Evolutionary conservation across 2,329 filamentous ascomycete genomes (phyloP).

Genomic region (Cadophora sp.): DNA sequence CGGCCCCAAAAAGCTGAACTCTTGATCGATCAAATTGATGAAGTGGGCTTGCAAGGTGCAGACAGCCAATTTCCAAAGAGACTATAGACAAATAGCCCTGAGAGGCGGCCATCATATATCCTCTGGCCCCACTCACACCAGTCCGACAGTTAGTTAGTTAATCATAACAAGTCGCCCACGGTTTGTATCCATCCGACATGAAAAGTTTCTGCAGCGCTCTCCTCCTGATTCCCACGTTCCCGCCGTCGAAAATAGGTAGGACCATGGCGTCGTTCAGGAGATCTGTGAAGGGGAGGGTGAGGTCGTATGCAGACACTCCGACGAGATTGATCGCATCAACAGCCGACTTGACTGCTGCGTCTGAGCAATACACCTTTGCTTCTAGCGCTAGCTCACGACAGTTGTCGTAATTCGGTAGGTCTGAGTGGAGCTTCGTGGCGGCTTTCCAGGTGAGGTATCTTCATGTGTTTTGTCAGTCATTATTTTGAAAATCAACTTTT

Average conservation of each 20-base stretch:
- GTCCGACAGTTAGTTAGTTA: not conserved
- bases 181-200: slow-evolving; percentile 50
- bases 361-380: slow-evolving; percentile 58
- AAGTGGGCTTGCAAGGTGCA: no score
- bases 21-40: no score
- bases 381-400: slow-evolving; percentile 53
- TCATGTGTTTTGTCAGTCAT: not conserved
- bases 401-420: slow-evolving; percentile 44
- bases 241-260: slow-evolving; percentile 57
- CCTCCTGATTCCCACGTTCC: slow-evolving; percentile 58
- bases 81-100: no score
- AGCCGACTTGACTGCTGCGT: slow-evolving; percentile 54
- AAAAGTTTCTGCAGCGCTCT: slow-evolving; percentile 55
- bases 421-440: slow-evolving; percentile 39
- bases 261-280: slow-evolving; percentile 52
- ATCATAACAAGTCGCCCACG: slow-evolving; percentile 47
- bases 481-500: not conserved
- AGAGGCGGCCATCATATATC: no score
- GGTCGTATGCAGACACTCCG: slow-evolving; percentile 47
- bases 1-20: no score
- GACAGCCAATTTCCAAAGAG: no score
- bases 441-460: slow-evolving; percentile 59
- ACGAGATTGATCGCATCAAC: slow-evolving; percentile 57
- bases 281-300: slow-evolving; percentile 47
- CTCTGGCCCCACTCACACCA: no score